These are phyloP conservation scores for Candida nanaspora DNA, from an alignment of 805 yeast genomes.

Conservation along the genomic window DNA sequence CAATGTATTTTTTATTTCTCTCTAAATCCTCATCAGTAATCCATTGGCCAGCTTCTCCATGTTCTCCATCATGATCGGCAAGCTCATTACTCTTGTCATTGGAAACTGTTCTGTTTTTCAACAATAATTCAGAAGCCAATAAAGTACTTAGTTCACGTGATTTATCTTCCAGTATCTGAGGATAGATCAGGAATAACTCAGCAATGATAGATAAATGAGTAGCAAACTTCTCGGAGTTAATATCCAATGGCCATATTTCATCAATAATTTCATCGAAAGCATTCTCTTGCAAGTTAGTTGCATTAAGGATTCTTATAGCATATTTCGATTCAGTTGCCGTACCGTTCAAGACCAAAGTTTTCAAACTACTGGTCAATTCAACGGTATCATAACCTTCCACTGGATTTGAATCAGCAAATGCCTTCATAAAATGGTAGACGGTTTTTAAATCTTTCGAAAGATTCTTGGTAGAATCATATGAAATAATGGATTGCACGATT, in stretches of 20 bases:
- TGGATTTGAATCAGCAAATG: conserved; percentile 33
- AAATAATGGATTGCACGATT: conserved; percentile 27
- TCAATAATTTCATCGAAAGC: conserved; percentile 32
- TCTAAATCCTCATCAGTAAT: conserved; percentile 17
- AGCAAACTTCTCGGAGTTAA: conserved; percentile 29
- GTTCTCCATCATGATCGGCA: conserved; percentile 45
- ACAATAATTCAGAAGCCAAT: conserved; percentile 54
- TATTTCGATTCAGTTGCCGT: conserved; percentile 57
- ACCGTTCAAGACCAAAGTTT: conserved; percentile 42
- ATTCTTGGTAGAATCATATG: conserved; percentile 3
- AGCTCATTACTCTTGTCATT: conserved; percentile 28
- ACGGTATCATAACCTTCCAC: conserved; percentile 32
- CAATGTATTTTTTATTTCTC: conserved; percentile 1
- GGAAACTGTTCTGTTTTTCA: conserved; percentile 37
- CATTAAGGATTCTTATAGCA: conserved; percentile 46
- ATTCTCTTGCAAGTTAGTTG: conserved; percentile 25
- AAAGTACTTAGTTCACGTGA: conserved; percentile 53
- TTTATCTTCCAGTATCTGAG: conserved; percentile 37
- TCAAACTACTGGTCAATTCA: conserved; percentile 37
- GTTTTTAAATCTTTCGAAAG: conserved; percentile 45
- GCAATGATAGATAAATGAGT: conserved; percentile 55
- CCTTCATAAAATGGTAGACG: conserved; percentile 48
- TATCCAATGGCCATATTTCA: conserved; percentile 43
- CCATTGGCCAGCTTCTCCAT: too few relatives aligned
- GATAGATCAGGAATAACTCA: conserved; percentile 46